Conservation (phyloP, 192 early-diverging fungal genomes). For the Spizellomyces punctatus region DNA sequence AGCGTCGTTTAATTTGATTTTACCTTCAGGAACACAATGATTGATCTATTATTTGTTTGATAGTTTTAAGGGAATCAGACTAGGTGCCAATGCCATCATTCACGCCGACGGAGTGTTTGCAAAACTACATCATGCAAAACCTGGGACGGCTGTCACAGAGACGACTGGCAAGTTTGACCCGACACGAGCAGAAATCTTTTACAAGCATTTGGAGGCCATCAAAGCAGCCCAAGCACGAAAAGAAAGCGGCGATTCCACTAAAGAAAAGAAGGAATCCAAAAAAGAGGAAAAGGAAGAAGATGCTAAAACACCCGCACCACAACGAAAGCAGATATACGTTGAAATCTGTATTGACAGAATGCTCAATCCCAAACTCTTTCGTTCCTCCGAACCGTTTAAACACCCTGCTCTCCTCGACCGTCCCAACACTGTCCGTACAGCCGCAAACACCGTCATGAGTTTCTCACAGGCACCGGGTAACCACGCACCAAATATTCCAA, state of each 20-base stretch:
- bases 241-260: background rate
- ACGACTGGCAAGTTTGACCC: background rate
- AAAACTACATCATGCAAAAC: background rate
- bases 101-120: slow-evolving; percentile 29
- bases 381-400: background rate
- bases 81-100: slow-evolving; percentile 12
- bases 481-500: background rate
- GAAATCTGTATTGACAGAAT: slow-evolving; percentile 23
- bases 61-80: slow-evolving; percentile 10
- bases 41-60: background rate
- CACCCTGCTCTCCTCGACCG: too few species aligned
- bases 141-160: background rate
- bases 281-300: background rate
- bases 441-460: too few species aligned
- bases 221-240: slow-evolving; percentile 17
- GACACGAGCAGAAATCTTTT: background rate
- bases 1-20: background rate
- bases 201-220: slow-evolving; percentile 14
- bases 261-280: background rate
- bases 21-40: background rate
- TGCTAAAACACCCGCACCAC: too few species aligned
- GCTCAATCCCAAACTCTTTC: slow-evolving; percentile 8
- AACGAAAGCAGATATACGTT: slow-evolving; percentile 12
- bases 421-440: too few species aligned
- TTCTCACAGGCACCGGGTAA: background rate